Percentiles rank a stretch among this genome's conserved stretches.
Evolutionary conservation across 208 protist species (phyloP).

Genomic region (Wallacemonas sp.): DNA sequence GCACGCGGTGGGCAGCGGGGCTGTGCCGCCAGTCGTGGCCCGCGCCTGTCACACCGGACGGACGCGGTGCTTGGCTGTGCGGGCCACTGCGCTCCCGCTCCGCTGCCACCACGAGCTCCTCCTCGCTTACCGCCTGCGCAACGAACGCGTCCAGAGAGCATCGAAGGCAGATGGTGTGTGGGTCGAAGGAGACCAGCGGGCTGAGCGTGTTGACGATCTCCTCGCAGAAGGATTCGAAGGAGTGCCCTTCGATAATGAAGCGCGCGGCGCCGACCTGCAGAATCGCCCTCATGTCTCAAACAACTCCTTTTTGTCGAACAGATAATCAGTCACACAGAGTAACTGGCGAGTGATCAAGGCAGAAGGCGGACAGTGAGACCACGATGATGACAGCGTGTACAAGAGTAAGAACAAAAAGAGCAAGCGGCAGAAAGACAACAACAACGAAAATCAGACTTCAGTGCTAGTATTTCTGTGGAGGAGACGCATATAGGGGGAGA

Average conservation of each 20-base stretch:
- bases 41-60: background rate
- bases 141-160: conserved; percentile 22
- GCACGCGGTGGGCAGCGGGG: background rate
- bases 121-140: conserved; percentile 17
- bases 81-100: conserved; percentile 9
- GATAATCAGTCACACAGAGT: too few relatives aligned
- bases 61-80: too few relatives aligned
- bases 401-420: background rate
- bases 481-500: too few relatives aligned
- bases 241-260: conserved; percentile 38
- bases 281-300: conserved; percentile 45
- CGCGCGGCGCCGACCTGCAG: conserved; percentile 35
- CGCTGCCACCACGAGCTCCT: conserved; percentile 16
- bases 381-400: too few relatives aligned
- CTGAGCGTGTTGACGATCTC: conserved; percentile 28
- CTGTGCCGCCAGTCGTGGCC: background rate
- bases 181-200: conserved; percentile 22
- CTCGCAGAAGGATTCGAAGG: conserved; percentile 37
- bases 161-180: conserved; percentile 21
- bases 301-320: too few relatives aligned
- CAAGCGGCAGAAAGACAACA: conserved; percentile 15
- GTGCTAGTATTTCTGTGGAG: too few relatives aligned
- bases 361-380: too few relatives aligned
- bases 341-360: too few relatives aligned
- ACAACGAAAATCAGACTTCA: conserved; percentile 14